Conservation (phyloP, 305 asterid species). For the Fraxinus sp. region DNA sequence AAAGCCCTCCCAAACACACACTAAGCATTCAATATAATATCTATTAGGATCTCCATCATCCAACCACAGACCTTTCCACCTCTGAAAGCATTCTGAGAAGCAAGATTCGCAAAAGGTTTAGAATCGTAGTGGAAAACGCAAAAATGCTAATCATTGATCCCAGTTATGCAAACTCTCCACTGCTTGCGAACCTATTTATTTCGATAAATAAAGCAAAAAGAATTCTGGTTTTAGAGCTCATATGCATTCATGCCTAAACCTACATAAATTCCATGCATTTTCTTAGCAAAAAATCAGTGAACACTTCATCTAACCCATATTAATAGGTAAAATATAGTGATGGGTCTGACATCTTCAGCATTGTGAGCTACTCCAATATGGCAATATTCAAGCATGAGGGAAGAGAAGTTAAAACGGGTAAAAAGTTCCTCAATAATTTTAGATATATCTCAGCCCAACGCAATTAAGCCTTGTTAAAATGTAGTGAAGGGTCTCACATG, state of each 20-base stretch:
- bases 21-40: neutral
- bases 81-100: neutral
- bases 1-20: neutral
- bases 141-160: neutral
- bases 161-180: neutral
- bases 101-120: neutral
- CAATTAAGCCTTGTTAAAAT: neutral
- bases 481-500: neutral
- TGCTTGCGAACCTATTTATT: neutral
- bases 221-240: neutral
- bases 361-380: neutral
- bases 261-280: neutral
- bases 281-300: neutral
- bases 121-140: neutral
- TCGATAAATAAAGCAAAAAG: neutral
- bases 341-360: neutral
- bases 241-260: neutral
- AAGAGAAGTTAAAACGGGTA: neutral
- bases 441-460: neutral
- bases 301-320: neutral
- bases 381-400: neutral
- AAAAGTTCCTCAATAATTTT: neutral
- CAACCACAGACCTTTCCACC: neutral
- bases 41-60: neutral
- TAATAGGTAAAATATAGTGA: neutral